Conservation (phyloP, 495 filamentous ascomycete genomes). For the Tuber borchii region DNA sequence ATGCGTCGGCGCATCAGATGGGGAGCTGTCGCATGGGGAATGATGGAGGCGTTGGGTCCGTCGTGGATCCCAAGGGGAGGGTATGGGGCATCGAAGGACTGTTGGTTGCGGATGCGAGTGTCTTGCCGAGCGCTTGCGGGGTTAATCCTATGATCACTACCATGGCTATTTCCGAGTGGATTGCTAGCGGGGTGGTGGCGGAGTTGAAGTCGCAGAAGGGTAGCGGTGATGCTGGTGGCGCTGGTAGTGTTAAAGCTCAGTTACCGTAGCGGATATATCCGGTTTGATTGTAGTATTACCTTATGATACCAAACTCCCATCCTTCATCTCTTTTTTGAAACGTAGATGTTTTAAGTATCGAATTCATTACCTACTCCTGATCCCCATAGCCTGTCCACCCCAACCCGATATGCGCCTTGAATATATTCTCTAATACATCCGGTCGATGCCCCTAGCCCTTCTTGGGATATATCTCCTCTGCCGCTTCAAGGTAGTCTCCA, state of each 20-base stretch:
- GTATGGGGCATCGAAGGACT: conserved; percentile 71
- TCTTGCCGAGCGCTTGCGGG: conserved; percentile 82
- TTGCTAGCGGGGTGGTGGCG: conserved; percentile 50
- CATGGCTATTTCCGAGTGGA: conserved; percentile 72
- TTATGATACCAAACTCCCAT: neutral
- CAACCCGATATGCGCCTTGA: conserved; percentile 84
- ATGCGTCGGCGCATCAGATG: conserved; percentile 75
- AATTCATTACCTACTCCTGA: conserved; percentile 14
- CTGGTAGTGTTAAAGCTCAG: neutral
- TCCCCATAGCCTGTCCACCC: conserved; percentile 75
- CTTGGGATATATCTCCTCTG: conserved; percentile 75
- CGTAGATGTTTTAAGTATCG: neutral
- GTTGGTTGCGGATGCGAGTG: conserved; percentile 78
- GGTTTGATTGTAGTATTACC: neutral
- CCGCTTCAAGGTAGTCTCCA: conserved; percentile 75
- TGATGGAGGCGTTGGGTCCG: conserved; percentile 46
- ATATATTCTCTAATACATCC: conserved; percentile 72
- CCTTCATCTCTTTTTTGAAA: neutral
- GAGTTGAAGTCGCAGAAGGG: conserved; percentile 37
- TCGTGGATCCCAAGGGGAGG: conserved; percentile 66
- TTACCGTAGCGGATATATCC: neutral
- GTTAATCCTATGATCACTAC: conserved; percentile 92
- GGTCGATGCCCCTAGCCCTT: conserved; percentile 91
- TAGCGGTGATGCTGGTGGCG: neutral
- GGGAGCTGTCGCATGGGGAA: conserved; percentile 76